These are phyloP conservation scores for Fusarium circinatum DNA, from an alignment of 2,329 filamentous ascomycete genomes.

Conservation along the genomic window DNA sequence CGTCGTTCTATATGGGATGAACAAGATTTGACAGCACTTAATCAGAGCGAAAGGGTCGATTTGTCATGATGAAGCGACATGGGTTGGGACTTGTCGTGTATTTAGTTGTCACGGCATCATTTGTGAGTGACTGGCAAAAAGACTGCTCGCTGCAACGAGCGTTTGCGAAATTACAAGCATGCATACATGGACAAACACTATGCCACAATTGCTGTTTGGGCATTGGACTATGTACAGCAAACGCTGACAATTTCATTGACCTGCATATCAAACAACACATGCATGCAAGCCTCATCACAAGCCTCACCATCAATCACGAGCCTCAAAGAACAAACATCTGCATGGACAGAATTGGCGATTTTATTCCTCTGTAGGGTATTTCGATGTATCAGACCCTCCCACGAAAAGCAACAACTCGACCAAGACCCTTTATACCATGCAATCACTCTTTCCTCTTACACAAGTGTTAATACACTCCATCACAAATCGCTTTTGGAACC, in stretches of 20 bases:
- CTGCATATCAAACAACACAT: background rate
- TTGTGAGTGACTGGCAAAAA: background rate
- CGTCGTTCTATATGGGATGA: background rate
- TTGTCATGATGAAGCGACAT: background rate
- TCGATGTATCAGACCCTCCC: background rate
- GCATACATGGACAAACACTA: background rate
- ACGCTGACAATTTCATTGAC: background rate
- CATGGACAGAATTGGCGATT: background rate
- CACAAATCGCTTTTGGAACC: constrained; percentile 8
- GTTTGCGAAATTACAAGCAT: background rate
- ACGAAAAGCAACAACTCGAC: background rate
- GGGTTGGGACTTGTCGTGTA: background rate
- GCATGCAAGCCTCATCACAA: background rate
- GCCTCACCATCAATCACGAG: background rate
- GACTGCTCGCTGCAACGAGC: background rate
- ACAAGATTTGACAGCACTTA: background rate
- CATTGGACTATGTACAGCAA: background rate
- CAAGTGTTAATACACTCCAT: background rate
- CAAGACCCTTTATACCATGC: background rate
- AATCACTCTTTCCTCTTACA: background rate
- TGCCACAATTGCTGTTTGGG: background rate
- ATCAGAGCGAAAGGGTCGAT: too few relatives aligned
- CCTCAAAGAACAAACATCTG: background rate
- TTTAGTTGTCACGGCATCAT: background rate
- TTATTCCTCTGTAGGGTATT: background rate